A percentile compares a stretch with the other conserved stretches of the same genome.
Evolutionary conservation across 1,139 yeast genomes (phyloP).

Genomic region (Saccharomyces hybrid): DNA sequence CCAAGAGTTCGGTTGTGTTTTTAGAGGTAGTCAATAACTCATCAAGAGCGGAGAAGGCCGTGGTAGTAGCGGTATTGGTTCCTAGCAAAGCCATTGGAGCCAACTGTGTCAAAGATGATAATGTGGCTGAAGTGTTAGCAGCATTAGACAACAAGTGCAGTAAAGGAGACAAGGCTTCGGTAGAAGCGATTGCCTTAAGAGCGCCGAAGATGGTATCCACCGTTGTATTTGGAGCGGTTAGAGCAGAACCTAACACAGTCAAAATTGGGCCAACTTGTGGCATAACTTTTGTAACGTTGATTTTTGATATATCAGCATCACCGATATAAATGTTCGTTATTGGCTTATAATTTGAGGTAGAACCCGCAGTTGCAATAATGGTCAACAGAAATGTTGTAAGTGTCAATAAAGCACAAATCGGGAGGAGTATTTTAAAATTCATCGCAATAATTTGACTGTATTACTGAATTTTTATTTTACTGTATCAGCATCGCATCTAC

Average conservation of each 20-base stretch:
- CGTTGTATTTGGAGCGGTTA: slow-evolving; percentile 19
- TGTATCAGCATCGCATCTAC: not conserved
- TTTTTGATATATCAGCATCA: slow-evolving; percentile 27
- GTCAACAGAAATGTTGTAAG: slow-evolving; percentile 17
- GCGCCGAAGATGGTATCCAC: slow-evolving; percentile 19
- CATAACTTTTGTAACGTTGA: slow-evolving; percentile 30
- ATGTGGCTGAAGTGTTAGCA: slow-evolving; percentile 18
- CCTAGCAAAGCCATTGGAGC: slow-evolving; percentile 25
- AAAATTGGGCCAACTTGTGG: slow-evolving; percentile 26
- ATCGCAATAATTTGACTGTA: not conserved
- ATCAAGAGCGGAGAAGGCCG: slow-evolving; percentile 19
- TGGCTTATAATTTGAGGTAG: slow-evolving; percentile 26
- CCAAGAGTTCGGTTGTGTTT: slow-evolving; percentile 20
- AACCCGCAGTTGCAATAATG: slow-evolving; percentile 27
- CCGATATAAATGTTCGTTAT: slow-evolving; percentile 28
- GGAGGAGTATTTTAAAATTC: slow-evolving; percentile 9
- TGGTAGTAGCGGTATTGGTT: slow-evolving; percentile 12
- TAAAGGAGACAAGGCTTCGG: slow-evolving; percentile 26
- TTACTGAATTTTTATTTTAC: not conserved
- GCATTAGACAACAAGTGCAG: slow-evolving; percentile 21
- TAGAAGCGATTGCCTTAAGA: slow-evolving; percentile 20
- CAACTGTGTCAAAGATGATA: slow-evolving; percentile 20
- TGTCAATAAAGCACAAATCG: slow-evolving; percentile 16
- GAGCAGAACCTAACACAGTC: slow-evolving; percentile 23
- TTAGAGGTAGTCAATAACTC: slow-evolving; percentile 20